Evolutionary conservation across 257 asterid species (phyloP).

Genomic region (Cinchona pubescens): DNA sequence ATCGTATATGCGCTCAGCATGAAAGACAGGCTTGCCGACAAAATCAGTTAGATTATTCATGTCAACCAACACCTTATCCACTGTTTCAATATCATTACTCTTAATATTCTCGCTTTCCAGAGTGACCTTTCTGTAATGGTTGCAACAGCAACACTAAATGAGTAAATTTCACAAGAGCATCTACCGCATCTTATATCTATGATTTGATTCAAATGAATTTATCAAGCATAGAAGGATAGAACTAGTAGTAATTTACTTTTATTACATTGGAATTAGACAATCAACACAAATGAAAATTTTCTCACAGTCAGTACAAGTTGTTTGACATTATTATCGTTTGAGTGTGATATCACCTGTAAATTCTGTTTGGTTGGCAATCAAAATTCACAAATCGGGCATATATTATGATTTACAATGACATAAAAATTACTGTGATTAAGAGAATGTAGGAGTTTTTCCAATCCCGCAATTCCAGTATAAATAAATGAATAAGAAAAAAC

Average conservation of each 20-base stretch:
- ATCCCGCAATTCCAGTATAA: background rate
- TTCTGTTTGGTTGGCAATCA: background rate
- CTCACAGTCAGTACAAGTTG: no score
- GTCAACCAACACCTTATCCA: conserved; percentile 63
- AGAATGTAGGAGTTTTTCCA: background rate
- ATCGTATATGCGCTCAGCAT: conserved; percentile 85
- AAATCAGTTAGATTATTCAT: conserved; percentile 67
- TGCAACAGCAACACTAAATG: conserved; percentile 4
- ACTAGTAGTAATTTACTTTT: background rate
- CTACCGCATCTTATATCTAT: background rate
- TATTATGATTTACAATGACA: background rate
- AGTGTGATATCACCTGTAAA: background rate
- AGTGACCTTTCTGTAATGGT: conserved; percentile 40
- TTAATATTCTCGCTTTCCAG: conserved; percentile 38
- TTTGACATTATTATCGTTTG: no score
- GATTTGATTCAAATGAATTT: background rate
- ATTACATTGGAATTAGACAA: background rate
- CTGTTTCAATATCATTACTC: conserved; percentile 27
- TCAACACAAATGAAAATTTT: background rate
- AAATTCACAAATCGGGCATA: background rate
- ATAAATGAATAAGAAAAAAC: background rate
- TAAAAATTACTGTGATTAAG: background rate
- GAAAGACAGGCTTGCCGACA: conserved; percentile 98
- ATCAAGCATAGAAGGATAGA: background rate
- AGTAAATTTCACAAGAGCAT: conserved; percentile 3